A percentile compares a stretch with the other conserved stretches of the same genome.
Conservation (phyloP, 2,329 filamentous ascomycete species). For the Seiridium unicorne region DNA sequence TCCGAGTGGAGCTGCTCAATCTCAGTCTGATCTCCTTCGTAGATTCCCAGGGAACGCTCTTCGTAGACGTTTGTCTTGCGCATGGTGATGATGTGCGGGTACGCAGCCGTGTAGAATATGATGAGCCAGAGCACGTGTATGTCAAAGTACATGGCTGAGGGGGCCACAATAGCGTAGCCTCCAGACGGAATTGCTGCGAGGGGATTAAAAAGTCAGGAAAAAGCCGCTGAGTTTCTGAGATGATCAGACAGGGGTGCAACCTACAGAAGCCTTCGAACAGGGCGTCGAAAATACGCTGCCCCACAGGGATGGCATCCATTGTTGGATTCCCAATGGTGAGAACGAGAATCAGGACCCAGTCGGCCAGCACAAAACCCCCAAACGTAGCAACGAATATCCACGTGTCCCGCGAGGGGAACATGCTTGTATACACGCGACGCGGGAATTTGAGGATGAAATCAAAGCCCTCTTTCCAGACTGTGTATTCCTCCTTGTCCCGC, state of each 20-base stretch:
- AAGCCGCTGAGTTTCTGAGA: background rate
- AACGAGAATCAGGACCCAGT: slow-evolving; percentile 66
- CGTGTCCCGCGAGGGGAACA: slow-evolving; percentile 63
- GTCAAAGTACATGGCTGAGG: slow-evolving; percentile 49
- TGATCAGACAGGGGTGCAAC: background rate
- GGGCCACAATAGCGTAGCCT: slow-evolving; percentile 64
- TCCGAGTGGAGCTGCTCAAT: slow-evolving; percentile 13
- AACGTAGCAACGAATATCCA: slow-evolving; percentile 66
- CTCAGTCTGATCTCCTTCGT: slow-evolving; percentile 22
- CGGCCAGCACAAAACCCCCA: slow-evolving; percentile 57
- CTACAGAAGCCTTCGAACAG: slow-evolving; percentile 52
- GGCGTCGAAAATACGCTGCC: slow-evolving; percentile 59
- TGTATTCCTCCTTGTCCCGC: slow-evolving; percentile 28
- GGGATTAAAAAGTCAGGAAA: background rate
- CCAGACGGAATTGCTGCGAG: slow-evolving; percentile 57
- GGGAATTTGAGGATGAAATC: slow-evolving; percentile 55
- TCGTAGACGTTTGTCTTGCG: slow-evolving; percentile 61
- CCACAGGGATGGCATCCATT: slow-evolving; percentile 48
- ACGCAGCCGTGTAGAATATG: slow-evolving; percentile 50
- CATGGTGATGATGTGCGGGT: slow-evolving; percentile 48
- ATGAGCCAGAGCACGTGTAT: slow-evolving; percentile 47
- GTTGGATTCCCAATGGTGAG: slow-evolving; percentile 61
- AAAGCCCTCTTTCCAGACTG: slow-evolving; percentile 46
- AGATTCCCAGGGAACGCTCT: slow-evolving; percentile 54
- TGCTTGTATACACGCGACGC: slow-evolving; percentile 58